Conservation (phyloP, 768 basidiomycete species). For the Tulasnella sp. region DNA sequence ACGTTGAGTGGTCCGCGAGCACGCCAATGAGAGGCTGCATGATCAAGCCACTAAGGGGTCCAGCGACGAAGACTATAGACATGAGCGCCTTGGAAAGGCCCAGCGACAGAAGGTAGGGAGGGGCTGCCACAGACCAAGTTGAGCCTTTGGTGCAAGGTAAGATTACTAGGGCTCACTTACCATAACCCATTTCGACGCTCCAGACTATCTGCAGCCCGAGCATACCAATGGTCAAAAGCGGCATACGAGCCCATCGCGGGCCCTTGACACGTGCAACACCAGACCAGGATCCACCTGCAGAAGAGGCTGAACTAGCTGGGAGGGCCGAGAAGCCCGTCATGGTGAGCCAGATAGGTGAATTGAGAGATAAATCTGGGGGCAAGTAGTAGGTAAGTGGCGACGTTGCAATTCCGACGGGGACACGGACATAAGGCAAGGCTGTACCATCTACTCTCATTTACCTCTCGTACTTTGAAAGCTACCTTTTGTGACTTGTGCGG, state of each 20-base stretch:
- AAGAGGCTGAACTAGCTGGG: background rate
- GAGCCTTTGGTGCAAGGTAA: conserved; percentile 26
- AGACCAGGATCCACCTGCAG: conserved; percentile 7
- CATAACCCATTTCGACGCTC: conserved; percentile 93
- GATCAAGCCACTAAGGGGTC: conserved; percentile 79
- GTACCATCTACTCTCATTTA: too few species aligned
- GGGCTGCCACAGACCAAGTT: conserved; percentile 28
- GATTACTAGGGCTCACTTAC: conserved; percentile 25
- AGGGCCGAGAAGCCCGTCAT: conserved; percentile 14
- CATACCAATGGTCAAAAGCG: conserved; percentile 64
- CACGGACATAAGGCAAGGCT: too few species aligned
- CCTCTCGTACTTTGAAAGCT: too few species aligned
- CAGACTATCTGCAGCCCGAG: conserved; percentile 83
- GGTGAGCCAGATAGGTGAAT: background rate
- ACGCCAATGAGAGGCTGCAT: conserved; percentile 89
- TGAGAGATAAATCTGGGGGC: background rate
- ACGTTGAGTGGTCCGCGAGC: conserved; percentile 75
- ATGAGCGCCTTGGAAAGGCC: conserved; percentile 79
- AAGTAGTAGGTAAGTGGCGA: too few species aligned
- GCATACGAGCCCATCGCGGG: conserved; percentile 55
- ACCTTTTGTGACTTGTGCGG: too few species aligned
- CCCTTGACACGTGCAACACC: conserved; percentile 55
- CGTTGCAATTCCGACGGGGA: too few species aligned
- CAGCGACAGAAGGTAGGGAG: conserved; percentile 82
- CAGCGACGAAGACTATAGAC: conserved; percentile 87